phyloP scores from a whole-genome alignment of 108 stramenopile species.

The Skeletonema marinoi region DNA sequence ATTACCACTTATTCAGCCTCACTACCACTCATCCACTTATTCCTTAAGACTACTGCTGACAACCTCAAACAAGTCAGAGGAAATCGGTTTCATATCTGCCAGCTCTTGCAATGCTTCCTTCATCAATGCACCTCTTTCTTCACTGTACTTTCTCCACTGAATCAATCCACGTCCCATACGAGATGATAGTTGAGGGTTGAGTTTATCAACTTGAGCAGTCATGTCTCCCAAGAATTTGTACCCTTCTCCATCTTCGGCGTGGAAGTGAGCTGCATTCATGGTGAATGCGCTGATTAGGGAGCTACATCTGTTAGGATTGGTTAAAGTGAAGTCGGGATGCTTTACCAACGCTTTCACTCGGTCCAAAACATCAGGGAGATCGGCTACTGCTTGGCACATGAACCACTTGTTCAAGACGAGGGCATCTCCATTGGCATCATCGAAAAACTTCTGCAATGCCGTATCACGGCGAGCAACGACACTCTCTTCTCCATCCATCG shows the following conservation, averaged over 20 bases:
- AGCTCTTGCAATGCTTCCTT: conserved; percentile 40
- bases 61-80: conserved; percentile 56
- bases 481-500: conserved; percentile 47
- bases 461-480: conserved; percentile 30
- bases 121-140: conserved; percentile 46
- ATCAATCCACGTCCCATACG: conserved; percentile 65
- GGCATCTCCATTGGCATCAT: conserved; percentile 67
- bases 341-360: conserved; percentile 44
- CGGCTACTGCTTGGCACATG: conserved; percentile 58
- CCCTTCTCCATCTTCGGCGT: conserved; percentile 72
- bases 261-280: conserved; percentile 66
- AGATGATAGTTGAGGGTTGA: conserved; percentile 69
- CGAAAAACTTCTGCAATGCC: conserved; percentile 55
- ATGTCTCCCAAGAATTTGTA: conserved; percentile 77
- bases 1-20: no score
- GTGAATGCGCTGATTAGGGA: conserved; percentile 70
- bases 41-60: conserved; percentile 47
- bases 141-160: conserved; percentile 38
- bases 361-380: conserved; percentile 45
- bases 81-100: conserved; percentile 45
- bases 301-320: conserved; percentile 80
- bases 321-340: conserved; percentile 76
- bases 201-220: conserved; percentile 36
- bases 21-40: background rate
- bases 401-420: conserved; percentile 63